phyloP scores from a whole-genome alignment of 2,329 filamentous ascomycete species.

The Aureobasidium sp. region DNA sequence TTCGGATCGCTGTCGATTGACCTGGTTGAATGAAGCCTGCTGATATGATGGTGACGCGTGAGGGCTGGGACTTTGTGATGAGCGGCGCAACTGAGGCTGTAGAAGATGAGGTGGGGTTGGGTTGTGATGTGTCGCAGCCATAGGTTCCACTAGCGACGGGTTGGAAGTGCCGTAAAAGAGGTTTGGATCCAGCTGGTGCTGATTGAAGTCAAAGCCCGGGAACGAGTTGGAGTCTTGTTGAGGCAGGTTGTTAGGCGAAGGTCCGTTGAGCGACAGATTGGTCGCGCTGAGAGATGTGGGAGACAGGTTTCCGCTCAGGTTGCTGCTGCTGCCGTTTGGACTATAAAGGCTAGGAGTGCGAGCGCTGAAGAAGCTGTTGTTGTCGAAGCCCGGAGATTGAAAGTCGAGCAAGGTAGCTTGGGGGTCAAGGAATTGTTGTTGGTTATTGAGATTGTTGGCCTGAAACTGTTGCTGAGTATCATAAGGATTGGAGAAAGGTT shows the following conservation, averaged over 20 bases:
- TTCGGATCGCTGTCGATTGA: slow-evolving; percentile 45
- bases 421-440: slow-evolving; percentile 10
- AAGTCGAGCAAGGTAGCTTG: slow-evolving; percentile 11
- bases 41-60: slow-evolving; percentile 45
- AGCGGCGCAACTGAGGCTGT: slow-evolving; percentile 42
- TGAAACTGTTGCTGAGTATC: slow-evolving; percentile 6
- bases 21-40: slow-evolving; percentile 44
- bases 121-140: slow-evolving; percentile 41
- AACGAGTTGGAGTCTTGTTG: slow-evolving; percentile 42
- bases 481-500: neutral
- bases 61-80: slow-evolving; percentile 46
- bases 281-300: slow-evolving; percentile 22
- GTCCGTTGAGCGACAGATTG: slow-evolving; percentile 23
- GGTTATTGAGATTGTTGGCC: neutral
- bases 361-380: slow-evolving; percentile 35
- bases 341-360: slow-evolving; percentile 16
- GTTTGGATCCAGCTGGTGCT: slow-evolving; percentile 52
- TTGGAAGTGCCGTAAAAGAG: slow-evolving; percentile 47
- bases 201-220: slow-evolving; percentile 43
- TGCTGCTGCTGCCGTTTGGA: slow-evolving; percentile 28
- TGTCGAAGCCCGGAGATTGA: slow-evolving; percentile 13
- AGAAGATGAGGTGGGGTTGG: slow-evolving; percentile 50
- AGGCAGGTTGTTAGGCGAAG: slow-evolving; percentile 16
- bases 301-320: slow-evolving; percentile 28
- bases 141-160: slow-evolving; percentile 40